These are phyloP conservation scores for Trametes cubensis DNA, from an alignment of 768 basidiomycete species.

Conservation along the genomic window DNA sequence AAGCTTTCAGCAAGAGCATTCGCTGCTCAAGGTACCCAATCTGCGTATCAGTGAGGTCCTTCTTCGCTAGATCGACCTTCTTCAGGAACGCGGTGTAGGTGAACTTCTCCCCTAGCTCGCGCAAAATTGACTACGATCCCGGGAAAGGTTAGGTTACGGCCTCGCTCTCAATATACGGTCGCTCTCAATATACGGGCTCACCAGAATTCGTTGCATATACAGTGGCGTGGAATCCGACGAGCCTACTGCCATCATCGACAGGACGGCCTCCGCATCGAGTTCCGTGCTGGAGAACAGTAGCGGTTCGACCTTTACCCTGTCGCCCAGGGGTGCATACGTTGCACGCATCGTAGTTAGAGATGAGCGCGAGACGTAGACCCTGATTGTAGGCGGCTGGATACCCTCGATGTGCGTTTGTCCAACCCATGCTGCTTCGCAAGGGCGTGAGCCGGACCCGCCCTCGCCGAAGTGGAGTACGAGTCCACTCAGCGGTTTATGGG, in stretches of 20 bases:
- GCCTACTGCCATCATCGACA: constrained; percentile 75
- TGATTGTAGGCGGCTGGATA: constrained; percentile 37
- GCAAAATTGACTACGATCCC: constrained; percentile 53
- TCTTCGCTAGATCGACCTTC: constrained; percentile 48
- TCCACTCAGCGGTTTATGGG: constrained; percentile 59
- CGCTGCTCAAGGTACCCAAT: constrained; percentile 61
- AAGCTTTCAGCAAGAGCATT: constrained; percentile 60
- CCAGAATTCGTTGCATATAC: constrained; percentile 70
- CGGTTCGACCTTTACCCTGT: constrained; percentile 53
- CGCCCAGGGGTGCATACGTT: constrained; percentile 49
- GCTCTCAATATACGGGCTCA: no score
- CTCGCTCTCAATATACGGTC: no score
- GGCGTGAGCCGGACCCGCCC: constrained; percentile 57
- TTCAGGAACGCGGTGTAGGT: constrained; percentile 52
- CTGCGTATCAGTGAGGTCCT: constrained; percentile 59
- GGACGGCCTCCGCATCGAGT: constrained; percentile 68
- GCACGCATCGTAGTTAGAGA: constrained; percentile 60
- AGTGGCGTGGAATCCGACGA: constrained; percentile 63
- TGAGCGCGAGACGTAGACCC: constrained; percentile 62
- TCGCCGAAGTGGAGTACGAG: constrained; percentile 74
- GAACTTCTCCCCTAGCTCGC: constrained; percentile 64
- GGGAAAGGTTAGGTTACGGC: constrained; percentile 29
- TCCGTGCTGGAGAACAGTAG: constrained; percentile 60
- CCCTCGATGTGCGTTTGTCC: constrained; percentile 37
- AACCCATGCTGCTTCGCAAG: constrained; percentile 70